Conservation (phyloP, 1,284 basidiomycete species). For the Irpex rosettiformis region DNA sequence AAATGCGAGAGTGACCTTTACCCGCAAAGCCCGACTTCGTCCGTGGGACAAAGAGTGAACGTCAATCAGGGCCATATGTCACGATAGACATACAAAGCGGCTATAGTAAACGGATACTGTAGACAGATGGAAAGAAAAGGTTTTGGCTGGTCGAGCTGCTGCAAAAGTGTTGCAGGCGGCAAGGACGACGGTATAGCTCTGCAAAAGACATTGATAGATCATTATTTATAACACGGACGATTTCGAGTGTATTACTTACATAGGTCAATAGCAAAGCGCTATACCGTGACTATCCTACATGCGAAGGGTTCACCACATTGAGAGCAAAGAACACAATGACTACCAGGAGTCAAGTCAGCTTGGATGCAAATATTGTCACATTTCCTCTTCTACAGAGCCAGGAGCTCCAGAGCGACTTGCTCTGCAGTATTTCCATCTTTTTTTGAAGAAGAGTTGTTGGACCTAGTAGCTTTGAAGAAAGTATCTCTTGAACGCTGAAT, state of each 20-base stretch:
- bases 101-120: constrained; percentile 13
- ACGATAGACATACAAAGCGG: constrained; percentile 46
- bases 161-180: neutral
- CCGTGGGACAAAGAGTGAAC: constrained; percentile 35
- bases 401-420: too few relatives aligned
- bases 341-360: constrained; percentile 23
- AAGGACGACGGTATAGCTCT: neutral
- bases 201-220: constrained; percentile 21
- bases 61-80: constrained; percentile 62
- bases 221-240: constrained; percentile 12
- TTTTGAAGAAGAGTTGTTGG: constrained; percentile 5
- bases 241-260: constrained; percentile 13
- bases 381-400: constrained; percentile 21
- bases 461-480: constrained; percentile 13
- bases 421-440: too few relatives aligned
- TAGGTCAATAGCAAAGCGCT: constrained; percentile 3
- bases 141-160: neutral
- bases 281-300: constrained; percentile 7
- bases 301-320: constrained; percentile 17
- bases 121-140: constrained; percentile 15
- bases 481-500: constrained; percentile 15
- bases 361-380: constrained; percentile 26
- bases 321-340: constrained; percentile 24
- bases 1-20: constrained; percentile 33
- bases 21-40: constrained; percentile 30